phyloP scores from a whole-genome alignment of 2,329 filamentous ascomycete genomes.

The Fusarium stilboides region DNA sequence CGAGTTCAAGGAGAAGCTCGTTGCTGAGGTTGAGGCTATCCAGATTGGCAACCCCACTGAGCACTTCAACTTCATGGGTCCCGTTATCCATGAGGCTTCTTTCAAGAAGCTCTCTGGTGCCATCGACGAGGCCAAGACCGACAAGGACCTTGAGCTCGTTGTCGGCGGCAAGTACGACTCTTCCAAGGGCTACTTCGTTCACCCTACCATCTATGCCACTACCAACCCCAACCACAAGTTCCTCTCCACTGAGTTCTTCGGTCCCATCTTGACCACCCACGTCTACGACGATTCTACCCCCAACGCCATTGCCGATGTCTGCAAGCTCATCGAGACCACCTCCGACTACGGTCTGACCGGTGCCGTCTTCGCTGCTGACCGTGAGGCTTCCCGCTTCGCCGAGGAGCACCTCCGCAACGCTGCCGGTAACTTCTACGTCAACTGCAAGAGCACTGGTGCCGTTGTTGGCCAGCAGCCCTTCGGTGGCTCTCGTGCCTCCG shows the following conservation, averaged over 20 bases:
- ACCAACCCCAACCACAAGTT: conserved; percentile 81
- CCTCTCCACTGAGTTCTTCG: conserved; percentile 85
- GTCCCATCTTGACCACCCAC: conserved; percentile 81
- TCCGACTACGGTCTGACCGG: conserved; percentile 86
- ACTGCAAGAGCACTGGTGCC: conserved; percentile 84
- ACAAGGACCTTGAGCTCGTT: conserved; percentile 79
- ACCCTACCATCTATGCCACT: conserved; percentile 86
- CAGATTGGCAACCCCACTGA: conserved; percentile 78
- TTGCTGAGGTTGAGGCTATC: conserved; percentile 78
- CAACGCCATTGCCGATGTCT: conserved; percentile 71
- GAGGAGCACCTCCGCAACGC: conserved; percentile 80
- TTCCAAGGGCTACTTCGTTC: conserved; percentile 85
- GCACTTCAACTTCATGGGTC: conserved; percentile 86
- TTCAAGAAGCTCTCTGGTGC: conserved; percentile 85
- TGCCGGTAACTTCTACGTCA: conserved; percentile 89
- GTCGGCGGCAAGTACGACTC: conserved; percentile 84
- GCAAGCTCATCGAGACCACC: conserved; percentile 77
- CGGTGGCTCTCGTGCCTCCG: conserved; percentile 76
- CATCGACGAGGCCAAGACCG: conserved; percentile 85
- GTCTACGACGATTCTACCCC: conserved; percentile 79
- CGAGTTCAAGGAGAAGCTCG: conserved; percentile 76
- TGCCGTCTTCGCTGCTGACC: conserved; percentile 80
- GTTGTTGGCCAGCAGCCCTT: conserved; percentile 83
- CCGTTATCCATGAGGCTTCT: conserved; percentile 85
- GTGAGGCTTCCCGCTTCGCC: conserved; percentile 75